Evolutionary conservation across 2,329 filamentous ascomycete species (phyloP).

Genomic region (Diplodia seriata): DNA sequence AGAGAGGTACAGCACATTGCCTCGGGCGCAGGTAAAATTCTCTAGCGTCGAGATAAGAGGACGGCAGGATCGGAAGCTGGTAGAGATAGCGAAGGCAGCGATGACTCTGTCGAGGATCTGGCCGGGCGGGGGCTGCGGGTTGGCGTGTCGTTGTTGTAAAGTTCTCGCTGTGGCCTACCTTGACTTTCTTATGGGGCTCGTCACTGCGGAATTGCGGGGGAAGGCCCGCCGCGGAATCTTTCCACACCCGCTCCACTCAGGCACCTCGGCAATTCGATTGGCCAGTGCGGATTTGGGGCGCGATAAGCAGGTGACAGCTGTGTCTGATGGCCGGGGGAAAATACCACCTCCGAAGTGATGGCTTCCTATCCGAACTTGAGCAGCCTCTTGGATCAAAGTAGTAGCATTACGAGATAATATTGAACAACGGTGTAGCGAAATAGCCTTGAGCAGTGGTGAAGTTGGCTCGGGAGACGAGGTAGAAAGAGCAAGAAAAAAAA

Average conservation of each 20-base stretch:
- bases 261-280: background rate
- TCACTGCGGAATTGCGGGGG: constrained; percentile 21
- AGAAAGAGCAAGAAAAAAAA: background rate
- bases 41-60: constrained; percentile 15
- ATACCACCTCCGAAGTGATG: too few relatives aligned
- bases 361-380: too few relatives aligned
- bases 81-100: constrained; percentile 10
- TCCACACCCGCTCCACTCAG: background rate
- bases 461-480: too few relatives aligned
- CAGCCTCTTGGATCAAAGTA: too few relatives aligned
- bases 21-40: background rate
- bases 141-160: constrained; percentile 16
- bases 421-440: too few relatives aligned
- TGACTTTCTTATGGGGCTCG: too few relatives aligned
- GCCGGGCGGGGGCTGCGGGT: background rate
- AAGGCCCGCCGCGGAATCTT: background rate
- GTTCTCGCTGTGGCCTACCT: constrained; percentile 22
- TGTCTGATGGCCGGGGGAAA: too few relatives aligned
- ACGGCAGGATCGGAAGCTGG: background rate
- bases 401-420: too few relatives aligned
- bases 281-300: constrained; percentile 6
- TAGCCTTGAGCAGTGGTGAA: too few relatives aligned
- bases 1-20: background rate
- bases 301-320: constrained; percentile 3
- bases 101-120: constrained; percentile 10